Base-by-base conservation (phyloP, 2,329 filamentous ascomycete species). In the Venturia oleaginea region DNA sequence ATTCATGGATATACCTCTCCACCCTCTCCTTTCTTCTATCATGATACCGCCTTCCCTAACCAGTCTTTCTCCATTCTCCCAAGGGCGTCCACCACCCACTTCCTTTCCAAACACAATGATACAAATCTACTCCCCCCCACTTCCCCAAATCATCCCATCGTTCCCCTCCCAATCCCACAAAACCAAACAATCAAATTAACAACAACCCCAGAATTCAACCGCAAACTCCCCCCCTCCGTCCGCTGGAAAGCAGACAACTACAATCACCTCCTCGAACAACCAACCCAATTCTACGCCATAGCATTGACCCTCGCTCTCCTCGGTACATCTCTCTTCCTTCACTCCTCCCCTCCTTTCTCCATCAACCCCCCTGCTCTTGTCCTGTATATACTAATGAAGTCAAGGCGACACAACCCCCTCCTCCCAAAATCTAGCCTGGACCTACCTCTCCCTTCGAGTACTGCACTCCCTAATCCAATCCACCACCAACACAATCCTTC, bases 251-350 rank as follows among this genome's bases (percentile, higher is more conserved):
- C 74, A 13, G 77, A 79, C 67, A 80, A 80, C 67, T 79, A 72
- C 70, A 77, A 77, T 68, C 73, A 80, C 65, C 69, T 79, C 60
- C 69, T 75, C 64, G 76, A 80, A 70, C 77, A 79, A 67, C 78
- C 78, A 19, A 77, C 76, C 2, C 73, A 76, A 51, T 80, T 80
- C 71, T 80, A 79, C 69, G 77, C 76, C 22, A 66, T 75, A 24
- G 68, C 70, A 13, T 66, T 72, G 2, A 66, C 68, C 1, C 69
- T 79, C 7, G 71, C 72, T 17, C 2, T 62, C 24, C 62, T 75
- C 38, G 70, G 69, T 54, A 48, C 13, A 22, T 48, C 11, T 15
- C 43, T 22, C 22, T 13, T 13, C 43, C 43, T 48, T 24, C n/a
- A 48, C 13, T 4, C 6, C 43, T 48, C 22, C 43, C 19, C n/a